Conservation (phyloP, 768 basidiomycete genomes). For the Lyophyllum decastes region DNA sequence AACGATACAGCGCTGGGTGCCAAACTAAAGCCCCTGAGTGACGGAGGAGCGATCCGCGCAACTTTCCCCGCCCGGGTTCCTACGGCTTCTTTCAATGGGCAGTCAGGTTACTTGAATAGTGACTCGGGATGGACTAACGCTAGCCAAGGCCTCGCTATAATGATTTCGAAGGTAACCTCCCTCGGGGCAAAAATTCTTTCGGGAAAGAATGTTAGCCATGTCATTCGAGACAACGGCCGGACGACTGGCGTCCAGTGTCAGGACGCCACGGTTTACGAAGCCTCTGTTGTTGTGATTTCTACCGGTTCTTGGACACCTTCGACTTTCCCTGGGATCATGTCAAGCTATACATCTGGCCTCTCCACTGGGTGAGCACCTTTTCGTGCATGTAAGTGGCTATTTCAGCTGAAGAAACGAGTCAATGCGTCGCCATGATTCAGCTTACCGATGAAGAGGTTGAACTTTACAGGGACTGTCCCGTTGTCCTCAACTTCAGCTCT, state of each 20-base stretch:
- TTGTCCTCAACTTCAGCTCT: slow-evolving; percentile 69
- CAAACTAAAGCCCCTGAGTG: slow-evolving; percentile 40
- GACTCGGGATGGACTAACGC: slow-evolving; percentile 89
- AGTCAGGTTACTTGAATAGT: slow-evolving; percentile 66
- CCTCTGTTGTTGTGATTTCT: slow-evolving; percentile 68
- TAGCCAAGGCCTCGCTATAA: slow-evolving; percentile 55
- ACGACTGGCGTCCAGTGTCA: slow-evolving; percentile 63
- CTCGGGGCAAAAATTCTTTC: slow-evolving; percentile 61
- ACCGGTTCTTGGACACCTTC: slow-evolving; percentile 88
- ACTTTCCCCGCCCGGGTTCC: slow-evolving; percentile 47
- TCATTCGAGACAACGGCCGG: slow-evolving; percentile 41
- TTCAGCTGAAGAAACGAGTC: slow-evolving; percentile 44
- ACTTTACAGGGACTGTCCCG: slow-evolving; percentile 60
- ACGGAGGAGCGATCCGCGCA: slow-evolving; percentile 40
- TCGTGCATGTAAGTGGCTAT: not conserved
- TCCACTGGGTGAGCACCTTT: slow-evolving; percentile 76
- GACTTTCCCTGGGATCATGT: slow-evolving; percentile 59
- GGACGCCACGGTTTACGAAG: slow-evolving; percentile 56
- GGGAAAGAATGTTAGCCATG: slow-evolving; percentile 55
- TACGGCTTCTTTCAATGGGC: slow-evolving; percentile 34
- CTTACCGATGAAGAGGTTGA: slow-evolving; percentile 71
- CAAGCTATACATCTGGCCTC: slow-evolving; percentile 49
- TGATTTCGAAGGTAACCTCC: slow-evolving; percentile 56
- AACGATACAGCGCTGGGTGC: slow-evolving; percentile 68
- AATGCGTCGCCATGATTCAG: slow-evolving; percentile 76